Evolutionary conservation across 2,329 filamentous ascomycete species (phyloP).

Genomic region (Aaosphaeria pasadenensis): DNA sequence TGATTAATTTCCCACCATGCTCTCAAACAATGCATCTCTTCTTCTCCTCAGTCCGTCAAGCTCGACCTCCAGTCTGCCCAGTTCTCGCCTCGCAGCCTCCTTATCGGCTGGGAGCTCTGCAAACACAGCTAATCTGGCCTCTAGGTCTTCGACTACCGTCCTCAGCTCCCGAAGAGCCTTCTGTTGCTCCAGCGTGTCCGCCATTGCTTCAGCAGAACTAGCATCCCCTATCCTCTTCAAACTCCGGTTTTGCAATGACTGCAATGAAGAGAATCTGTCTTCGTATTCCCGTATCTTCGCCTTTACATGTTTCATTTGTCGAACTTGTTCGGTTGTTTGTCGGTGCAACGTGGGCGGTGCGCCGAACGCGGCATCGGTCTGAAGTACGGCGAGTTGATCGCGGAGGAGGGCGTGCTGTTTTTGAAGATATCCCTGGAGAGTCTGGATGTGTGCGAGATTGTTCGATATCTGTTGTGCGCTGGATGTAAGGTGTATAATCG

Average conservation of each 20-base stretch:
- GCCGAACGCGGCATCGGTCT: conserved; percentile 33
- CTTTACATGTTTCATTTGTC: conserved; percentile 64
- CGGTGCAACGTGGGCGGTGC: conserved; percentile 58
- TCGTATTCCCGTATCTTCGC: conserved; percentile 66
- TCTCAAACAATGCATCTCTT: conserved; percentile 74
- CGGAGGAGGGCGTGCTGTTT: conserved; percentile 30
- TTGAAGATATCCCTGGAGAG: conserved; percentile 30
- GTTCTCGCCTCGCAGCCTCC: conserved; percentile 64
- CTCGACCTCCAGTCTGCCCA: conserved; percentile 65
- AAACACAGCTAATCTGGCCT: conserved; percentile 63
- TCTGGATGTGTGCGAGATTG: conserved; percentile 30
- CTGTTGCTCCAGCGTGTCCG: conserved; percentile 60
- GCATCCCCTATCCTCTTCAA: conserved; percentile 20
- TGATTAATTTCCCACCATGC: conserved; percentile 53
- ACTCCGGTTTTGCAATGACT: conserved; percentile 13
- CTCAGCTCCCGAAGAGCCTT: conserved; percentile 59
- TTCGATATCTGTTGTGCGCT: conserved; percentile 28
- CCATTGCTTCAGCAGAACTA: conserved; percentile 51
- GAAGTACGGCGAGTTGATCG: conserved; percentile 26
- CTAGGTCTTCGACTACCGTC: conserved; percentile 57
- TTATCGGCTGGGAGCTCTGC: conserved; percentile 70
- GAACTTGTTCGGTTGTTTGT: conserved; percentile 71
- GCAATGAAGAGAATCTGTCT: conserved; percentile 38
- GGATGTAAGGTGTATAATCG: conserved; percentile 30
- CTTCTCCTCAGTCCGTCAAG: conserved; percentile 59